These are phyloP conservation scores for Magnaporthales sp. DNA, from an alignment of 2,329 filamentous ascomycete genomes.

Conservation along the genomic window DNA sequence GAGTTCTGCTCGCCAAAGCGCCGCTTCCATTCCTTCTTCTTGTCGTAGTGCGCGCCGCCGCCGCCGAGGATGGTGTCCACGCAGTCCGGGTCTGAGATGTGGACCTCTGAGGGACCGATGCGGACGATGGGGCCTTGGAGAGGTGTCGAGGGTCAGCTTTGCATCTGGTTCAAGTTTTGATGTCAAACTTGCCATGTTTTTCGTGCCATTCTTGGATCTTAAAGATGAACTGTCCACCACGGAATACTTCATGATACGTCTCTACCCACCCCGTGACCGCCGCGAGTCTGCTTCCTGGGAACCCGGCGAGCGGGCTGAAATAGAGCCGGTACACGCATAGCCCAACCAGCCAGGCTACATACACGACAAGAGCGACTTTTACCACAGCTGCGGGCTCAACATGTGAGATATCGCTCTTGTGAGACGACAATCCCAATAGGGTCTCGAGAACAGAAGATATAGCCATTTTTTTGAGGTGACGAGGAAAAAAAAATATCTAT, in stretches of 20 bases:
- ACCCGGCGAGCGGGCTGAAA: constrained; percentile 9
- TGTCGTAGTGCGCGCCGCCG: constrained; percentile 9
- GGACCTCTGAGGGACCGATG: constrained; percentile 23
- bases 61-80: constrained; percentile 15
- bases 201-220: constrained; percentile 23
- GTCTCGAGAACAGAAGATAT: neutral
- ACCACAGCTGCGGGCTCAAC: neutral
- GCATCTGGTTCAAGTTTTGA: neutral
- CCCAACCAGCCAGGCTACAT: neutral
- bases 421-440: neutral
- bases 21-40: constrained; percentile 4
- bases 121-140: constrained; percentile 21
- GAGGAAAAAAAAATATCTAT: too few relatives aligned
- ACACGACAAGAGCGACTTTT: neutral
- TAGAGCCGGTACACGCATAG: constrained; percentile 3
- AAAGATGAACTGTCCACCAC: constrained; percentile 17
- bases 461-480: neutral
- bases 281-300: constrained; percentile 24
- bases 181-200: constrained; percentile 17
- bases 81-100: constrained; percentile 22
- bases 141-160: constrained; percentile 4
- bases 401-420: neutral
- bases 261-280: constrained; percentile 22
- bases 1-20: neutral
- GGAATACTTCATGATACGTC: constrained; percentile 22